Base-by-base conservation (phyloP, 768 basidiomycete genomes). In the Crucibulum laeve region DNA sequence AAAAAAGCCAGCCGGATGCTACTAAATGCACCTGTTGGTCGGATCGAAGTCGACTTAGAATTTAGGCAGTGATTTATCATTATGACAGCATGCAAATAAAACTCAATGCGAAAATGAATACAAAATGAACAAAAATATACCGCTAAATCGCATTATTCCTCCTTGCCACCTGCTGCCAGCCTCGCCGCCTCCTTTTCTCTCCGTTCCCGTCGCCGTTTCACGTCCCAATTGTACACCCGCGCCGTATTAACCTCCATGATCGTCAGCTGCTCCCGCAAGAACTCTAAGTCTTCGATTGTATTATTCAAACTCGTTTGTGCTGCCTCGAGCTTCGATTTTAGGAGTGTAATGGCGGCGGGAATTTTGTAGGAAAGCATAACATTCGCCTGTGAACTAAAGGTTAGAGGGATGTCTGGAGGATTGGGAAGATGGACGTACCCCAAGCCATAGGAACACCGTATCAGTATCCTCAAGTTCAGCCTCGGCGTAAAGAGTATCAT, bases 241-340 rank as follows among this genome's bases (percentile, higher is more conserved):
- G 95, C 95, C 10, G 90, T 93, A 58, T 98, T 98, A 28, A 83
- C 82, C 58, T 99, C 94, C 89, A 97, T 96, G 7, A 96, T 80
- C 4, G 96, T 98, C 41, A 93, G 73, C 62, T 99, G 96, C 58
- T 98, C 96, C 40, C 91, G 73, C 46, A 98, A 64, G 60, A 90
- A 99, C 58, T 93, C 92, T 17, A 96, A 71, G 60, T 98, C 96
- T 54, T 94, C 91, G 33, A 84, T 70, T 0, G 85, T 81, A 57
- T 83, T 82, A 21, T 69, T 56, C 40, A 95, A 65, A 44, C 71
- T 79, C 10, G 65, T 66, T 56, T 89, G 77, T 0, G 94, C 94
- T 0, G 76, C 71, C 0, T 69, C 63, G 22, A 94, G 78, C 63
- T 97, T 97, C 19, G 79, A 75, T 43, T 74, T 63, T 0, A 99